Percentiles rank a stretch among this genome's conserved stretches.
Evolutionary conservation across 1,139 yeast species (phyloP).

Genomic region (Kurtzmaniella natalensis): DNA sequence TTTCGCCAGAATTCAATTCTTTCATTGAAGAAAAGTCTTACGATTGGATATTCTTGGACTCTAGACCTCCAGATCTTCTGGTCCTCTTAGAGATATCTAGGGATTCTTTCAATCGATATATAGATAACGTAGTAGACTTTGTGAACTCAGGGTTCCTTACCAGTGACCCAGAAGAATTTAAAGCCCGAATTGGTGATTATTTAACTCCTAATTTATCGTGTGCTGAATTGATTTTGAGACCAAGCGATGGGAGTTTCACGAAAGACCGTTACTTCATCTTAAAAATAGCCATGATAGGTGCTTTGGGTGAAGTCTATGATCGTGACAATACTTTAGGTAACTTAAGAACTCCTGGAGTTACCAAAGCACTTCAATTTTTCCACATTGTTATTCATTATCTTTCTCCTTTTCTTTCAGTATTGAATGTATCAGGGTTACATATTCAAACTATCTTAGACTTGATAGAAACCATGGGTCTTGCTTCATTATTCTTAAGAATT

Average conservation of each 20-base stretch:
- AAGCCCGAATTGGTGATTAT: constrained; percentile 11
- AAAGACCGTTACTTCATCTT: constrained; percentile 16
- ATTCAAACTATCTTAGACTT: constrained; percentile 14
- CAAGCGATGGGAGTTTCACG: constrained; percentile 6
- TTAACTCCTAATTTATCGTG: constrained; percentile 10
- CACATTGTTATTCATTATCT: constrained; percentile 16
- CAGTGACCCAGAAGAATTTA: constrained; percentile 18
- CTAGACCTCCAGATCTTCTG: background rate
- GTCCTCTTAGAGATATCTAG: constrained; percentile 2
- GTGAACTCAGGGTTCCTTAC: constrained; percentile 24
- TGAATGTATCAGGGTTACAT: constrained; percentile 1
- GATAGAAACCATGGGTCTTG: constrained; percentile 22
- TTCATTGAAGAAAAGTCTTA: constrained; percentile 22
- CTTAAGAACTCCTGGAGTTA: constrained; percentile 16
- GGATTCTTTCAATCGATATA: constrained; percentile 5
- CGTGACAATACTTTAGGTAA: constrained; percentile 8
- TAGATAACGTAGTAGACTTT: constrained; percentile 17
- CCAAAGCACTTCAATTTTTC: constrained; percentile 14
- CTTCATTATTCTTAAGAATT: constrained; percentile 22
- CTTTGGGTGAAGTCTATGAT: constrained; percentile 22
- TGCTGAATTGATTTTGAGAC: background rate
- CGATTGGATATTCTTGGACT: constrained; percentile 13
- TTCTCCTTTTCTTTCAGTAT: constrained; percentile 14
- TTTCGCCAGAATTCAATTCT: constrained; percentile 23
- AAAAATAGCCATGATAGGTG: constrained; percentile 18